phyloP scores from a whole-genome alignment of 1,284 basidiomycete species.

The Austropuccinia psidii region DNA sequence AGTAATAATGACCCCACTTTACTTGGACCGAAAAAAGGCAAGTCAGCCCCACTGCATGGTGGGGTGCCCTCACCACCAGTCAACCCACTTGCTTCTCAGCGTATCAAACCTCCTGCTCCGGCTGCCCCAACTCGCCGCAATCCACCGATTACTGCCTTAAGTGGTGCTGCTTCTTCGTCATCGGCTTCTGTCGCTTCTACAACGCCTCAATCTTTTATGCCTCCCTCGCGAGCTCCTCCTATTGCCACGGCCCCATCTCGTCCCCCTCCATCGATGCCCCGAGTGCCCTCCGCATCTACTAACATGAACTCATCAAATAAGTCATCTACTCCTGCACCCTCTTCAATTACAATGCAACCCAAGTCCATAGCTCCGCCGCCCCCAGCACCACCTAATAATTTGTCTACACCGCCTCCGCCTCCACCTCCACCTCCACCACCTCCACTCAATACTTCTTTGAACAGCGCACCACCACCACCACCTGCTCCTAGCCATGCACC shows the following conservation, averaged over 20 bases:
- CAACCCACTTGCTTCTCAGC: conserved; percentile 1
- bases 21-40: conserved; percentile 51
- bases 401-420: neutral
- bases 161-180: conserved; percentile 43
- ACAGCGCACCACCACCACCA: neutral
- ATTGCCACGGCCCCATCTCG: neutral
- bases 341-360: neutral
- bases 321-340: neutral
- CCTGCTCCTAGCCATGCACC: neutral
- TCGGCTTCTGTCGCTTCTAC: conserved; percentile 42
- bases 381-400: neutral
- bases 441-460: neutral
- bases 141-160: neutral
- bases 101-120: neutral
- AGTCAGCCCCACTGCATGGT: neutral
- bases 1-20: conserved; percentile 55
- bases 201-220: too few relatives aligned
- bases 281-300: neutral
- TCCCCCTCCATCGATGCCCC: neutral
- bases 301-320: neutral
- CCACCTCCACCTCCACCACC: neutral
- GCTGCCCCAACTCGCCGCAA: neutral
- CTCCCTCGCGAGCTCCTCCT: neutral
- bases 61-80: conserved; percentile 1
- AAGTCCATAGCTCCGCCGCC: neutral